Percentiles rank a stretch among this genome's conserved stretches.
These are phyloP conservation scores for Exophiala mesophila DNA, from an alignment of 2,329 filamentous ascomycete species.

Conservation along the genomic window DNA sequence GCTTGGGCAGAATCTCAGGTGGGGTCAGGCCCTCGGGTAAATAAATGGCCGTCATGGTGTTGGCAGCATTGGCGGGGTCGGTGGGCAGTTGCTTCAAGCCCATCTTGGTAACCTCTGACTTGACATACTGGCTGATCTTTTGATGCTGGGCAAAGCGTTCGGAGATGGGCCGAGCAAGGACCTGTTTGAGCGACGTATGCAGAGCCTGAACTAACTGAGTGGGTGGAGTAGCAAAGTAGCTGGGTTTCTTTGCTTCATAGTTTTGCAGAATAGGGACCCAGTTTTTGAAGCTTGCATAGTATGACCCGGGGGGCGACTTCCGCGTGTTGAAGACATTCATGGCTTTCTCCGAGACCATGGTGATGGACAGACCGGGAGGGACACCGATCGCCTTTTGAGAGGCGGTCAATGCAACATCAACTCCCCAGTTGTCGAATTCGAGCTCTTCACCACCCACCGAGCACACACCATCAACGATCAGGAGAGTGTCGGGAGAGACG, in stretches of 20 bases:
- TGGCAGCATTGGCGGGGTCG: slow-evolving; percentile 85
- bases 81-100: slow-evolving; percentile 82
- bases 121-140: slow-evolving; percentile 75
- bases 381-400: slow-evolving; percentile 96
- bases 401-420: slow-evolving; percentile 90
- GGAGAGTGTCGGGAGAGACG: slow-evolving; percentile 83
- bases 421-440: slow-evolving; percentile 87
- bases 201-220: slow-evolving; percentile 91
- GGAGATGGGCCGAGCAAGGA: slow-evolving; percentile 71
- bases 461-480: slow-evolving; percentile 95
- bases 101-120: slow-evolving; percentile 72
- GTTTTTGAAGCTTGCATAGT: slow-evolving; percentile 96
- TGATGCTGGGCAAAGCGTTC: slow-evolving; percentile 80
- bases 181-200: slow-evolving; percentile 81
- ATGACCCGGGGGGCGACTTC: slow-evolving; percentile 76
- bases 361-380: slow-evolving; percentile 87
- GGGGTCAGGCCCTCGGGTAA: slow-evolving; percentile 78
- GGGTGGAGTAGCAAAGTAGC: slow-evolving; percentile 95
- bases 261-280: slow-evolving; percentile 99
- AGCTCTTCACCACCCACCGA: slow-evolving; percentile 96
- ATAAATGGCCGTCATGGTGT: slow-evolving; percentile 97
- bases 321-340: slow-evolving; percentile 74
- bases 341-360: slow-evolving; percentile 86
- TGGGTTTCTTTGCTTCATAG: slow-evolving; percentile 95
- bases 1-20: slow-evolving; percentile 75